Percentiles rank a stretch among this genome's conserved stretches.
phyloP scores from a whole-genome alignment of 495 filamentous ascomycete species.

The Hyaloscypha hepaticicola region DNA sequence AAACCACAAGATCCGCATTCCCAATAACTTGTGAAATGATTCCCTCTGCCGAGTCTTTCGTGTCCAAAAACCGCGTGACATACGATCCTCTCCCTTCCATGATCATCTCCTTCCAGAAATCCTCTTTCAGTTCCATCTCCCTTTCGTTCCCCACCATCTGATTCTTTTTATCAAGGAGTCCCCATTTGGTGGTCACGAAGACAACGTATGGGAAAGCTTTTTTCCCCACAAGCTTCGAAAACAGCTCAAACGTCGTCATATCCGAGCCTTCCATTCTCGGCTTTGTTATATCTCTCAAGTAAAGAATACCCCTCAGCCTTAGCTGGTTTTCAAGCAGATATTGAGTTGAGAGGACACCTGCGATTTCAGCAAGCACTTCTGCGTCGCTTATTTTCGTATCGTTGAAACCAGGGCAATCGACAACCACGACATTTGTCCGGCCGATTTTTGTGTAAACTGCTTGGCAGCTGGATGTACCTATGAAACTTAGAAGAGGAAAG shows the following conservation, averaged over 20 bases:
- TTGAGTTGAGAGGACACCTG: conserved; percentile 31
- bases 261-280: conserved; percentile 35
- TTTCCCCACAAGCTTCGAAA: conserved; percentile 39
- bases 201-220: conserved; percentile 34
- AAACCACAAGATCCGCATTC: conserved; percentile 24
- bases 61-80: conserved; percentile 32
- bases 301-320: conserved; percentile 39
- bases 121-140: conserved; percentile 35
- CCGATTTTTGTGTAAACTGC: conserved; percentile 27
- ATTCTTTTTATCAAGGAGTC: conserved; percentile 19
- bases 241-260: conserved; percentile 34
- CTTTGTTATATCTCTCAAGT: conserved; percentile 42
- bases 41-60: conserved; percentile 28
- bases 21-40: conserved; percentile 32
- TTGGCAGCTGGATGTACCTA: conserved; percentile 21
- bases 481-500: no score
- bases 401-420: conserved; percentile 49
- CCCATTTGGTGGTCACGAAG: conserved; percentile 43
- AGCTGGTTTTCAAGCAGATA: conserved; percentile 30
- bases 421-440: conserved; percentile 28
- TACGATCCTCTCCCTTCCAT: conserved; percentile 31
- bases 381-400: conserved; percentile 41
- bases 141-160: conserved; percentile 12
- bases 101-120: conserved; percentile 34
- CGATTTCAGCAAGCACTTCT: conserved; percentile 43